A percentile compares a stretch with the other conserved stretches of the same genome.
Evolutionary conservation across 352 stramenopile species (phyloP).

Genomic region (Achlya hypogyna): DNA sequence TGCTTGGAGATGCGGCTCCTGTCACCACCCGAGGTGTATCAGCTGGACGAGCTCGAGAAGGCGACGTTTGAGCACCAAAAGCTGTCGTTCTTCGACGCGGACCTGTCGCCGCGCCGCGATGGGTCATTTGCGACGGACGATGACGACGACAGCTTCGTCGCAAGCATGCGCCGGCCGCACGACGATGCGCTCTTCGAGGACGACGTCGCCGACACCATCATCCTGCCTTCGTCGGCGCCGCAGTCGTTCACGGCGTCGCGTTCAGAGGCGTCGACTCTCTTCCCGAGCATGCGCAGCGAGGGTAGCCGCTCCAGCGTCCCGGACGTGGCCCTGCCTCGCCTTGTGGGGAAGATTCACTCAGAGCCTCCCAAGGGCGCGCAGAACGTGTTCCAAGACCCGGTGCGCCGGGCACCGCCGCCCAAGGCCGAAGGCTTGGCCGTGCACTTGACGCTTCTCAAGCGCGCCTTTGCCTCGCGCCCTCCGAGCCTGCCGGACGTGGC

Average conservation of each 20-base stretch:
- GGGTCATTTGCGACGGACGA: not conserved
- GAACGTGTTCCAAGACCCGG: not conserved
- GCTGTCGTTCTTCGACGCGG: slow-evolving; percentile 11
- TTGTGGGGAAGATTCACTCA: not conserved
- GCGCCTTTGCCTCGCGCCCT: not conserved
- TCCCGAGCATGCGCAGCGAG: not conserved
- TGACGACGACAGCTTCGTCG: slow-evolving; percentile 1
- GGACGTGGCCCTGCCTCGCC: not conserved
- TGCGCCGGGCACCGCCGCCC: not conserved
- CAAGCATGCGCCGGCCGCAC: not conserved
- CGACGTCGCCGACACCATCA: not conserved
- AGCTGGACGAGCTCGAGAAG: slow-evolving; percentile 59
- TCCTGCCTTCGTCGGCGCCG: not conserved
- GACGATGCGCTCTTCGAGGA: not conserved
- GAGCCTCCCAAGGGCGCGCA: not conserved
- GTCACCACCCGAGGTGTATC: slow-evolving; percentile 63
- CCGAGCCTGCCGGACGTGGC: not conserved
- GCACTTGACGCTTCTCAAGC: not conserved
- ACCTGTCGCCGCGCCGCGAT: not conserved
- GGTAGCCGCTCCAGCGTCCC: not conserved
- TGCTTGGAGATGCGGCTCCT: slow-evolving; percentile 81
- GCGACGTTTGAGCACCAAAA: slow-evolving; percentile 15
- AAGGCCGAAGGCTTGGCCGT: not conserved
- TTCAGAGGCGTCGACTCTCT: not conserved
- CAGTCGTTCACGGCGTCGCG: not conserved